phyloP scores from a whole-genome alignment of 352 stramenopile species.

The Phytophthora fragariaefolia region DNA sequence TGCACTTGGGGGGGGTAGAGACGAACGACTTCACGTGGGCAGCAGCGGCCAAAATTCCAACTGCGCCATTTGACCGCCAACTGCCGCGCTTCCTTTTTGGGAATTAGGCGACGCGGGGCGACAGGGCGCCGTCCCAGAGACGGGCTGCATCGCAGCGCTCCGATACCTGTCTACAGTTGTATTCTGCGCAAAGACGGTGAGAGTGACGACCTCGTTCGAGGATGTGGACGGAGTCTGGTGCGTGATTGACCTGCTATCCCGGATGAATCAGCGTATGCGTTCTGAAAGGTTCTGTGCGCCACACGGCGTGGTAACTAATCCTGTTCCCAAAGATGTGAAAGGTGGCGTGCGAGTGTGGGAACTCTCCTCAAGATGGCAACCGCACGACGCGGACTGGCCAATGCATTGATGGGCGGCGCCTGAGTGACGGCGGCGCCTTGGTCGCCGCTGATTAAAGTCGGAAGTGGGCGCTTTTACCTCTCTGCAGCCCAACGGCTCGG shows the following conservation, averaged over 20 bases:
- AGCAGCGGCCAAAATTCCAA: conserved; percentile 33
- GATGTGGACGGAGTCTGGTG: neutral
- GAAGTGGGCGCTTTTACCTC: neutral
- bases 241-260: neutral
- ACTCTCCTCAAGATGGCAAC: conserved; percentile 17
- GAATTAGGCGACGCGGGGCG: conserved; percentile 8
- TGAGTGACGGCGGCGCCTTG: no score
- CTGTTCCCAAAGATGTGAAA: conserved; percentile 22
- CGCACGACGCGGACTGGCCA: conserved; percentile 21
- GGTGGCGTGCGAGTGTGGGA: conserved; percentile 28
- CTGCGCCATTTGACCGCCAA: conserved; percentile 27
- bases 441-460: neutral
- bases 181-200: no score
- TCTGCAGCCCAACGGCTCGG: neutral
- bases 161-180: neutral
- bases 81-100: conserved; percentile 7
- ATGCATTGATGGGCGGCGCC: no score
- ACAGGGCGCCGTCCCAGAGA: no score
- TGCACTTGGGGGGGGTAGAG: no score
- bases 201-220: no score
- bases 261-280: neutral
- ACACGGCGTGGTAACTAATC: conserved; percentile 14
- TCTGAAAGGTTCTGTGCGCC: neutral
- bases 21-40: no score
- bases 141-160: no score